phyloP scores from a whole-genome alignment of 345 rosid species.

The Crucihimalaya himalaica region DNA sequence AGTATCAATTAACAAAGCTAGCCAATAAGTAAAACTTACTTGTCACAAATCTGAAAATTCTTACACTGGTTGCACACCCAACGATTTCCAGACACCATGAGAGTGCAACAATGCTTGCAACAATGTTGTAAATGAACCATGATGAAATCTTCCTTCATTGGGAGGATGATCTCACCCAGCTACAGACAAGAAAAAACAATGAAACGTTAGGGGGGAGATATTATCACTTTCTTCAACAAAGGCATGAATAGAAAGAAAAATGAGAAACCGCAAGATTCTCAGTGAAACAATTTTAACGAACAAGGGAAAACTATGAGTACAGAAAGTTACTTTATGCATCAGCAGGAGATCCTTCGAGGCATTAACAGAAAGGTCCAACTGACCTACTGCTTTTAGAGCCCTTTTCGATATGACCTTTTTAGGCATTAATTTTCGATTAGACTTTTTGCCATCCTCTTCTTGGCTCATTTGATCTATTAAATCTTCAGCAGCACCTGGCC shows the following conservation, averaged over 20 bases:
- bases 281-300: conserved; percentile 6
- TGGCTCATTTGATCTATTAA: conserved; percentile 85
- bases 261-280: background rate
- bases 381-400: conserved; percentile 94
- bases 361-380: conserved; percentile 88
- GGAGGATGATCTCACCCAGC: conserved; percentile 98
- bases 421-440: conserved; percentile 71
- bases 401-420: conserved; percentile 94
- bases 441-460: conserved; percentile 94
- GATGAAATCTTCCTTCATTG: conserved; percentile 99
- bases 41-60: conserved; percentile 90
- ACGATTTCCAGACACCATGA: conserved; percentile 84
- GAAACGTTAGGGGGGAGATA: background rate
- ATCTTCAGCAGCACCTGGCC: conserved; percentile 99
- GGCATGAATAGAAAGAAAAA: conserved; percentile 17
- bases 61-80: conserved; percentile 95
- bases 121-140: conserved; percentile 98
- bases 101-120: conserved; percentile 83
- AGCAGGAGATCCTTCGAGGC: conserved; percentile 94
- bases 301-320: background rate
- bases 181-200: conserved; percentile 38
- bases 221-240: conserved; percentile 16
- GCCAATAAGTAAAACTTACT: conserved; percentile 49
- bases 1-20: conserved; percentile 8
- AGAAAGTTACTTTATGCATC: conserved; percentile 82